Conservation (phyloP, 1,139 yeast species). For the Saccharomyces hybrid region DNA sequence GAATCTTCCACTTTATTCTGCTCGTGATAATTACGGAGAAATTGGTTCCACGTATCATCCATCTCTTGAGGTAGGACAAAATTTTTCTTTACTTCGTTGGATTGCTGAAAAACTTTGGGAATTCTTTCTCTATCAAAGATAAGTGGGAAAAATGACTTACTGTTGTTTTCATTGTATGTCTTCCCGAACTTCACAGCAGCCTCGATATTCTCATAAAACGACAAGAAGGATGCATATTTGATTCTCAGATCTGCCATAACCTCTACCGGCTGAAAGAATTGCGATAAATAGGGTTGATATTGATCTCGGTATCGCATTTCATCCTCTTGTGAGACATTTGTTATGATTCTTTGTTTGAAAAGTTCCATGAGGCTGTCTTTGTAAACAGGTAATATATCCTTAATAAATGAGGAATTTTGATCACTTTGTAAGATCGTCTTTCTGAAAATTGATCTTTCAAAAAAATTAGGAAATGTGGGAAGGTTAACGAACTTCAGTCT, state of each 20-base stretch:
- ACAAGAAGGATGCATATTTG: neutral
- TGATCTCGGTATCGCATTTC: neutral
- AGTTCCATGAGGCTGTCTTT: neutral
- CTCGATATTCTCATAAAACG: neutral
- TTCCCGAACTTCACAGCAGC: neutral
- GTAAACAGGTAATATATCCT: neutral
- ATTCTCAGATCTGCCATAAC: neutral
- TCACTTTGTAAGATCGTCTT: neutral
- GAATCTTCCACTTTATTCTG: conserved; percentile 13
- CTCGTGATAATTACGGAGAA: conserved; percentile 3
- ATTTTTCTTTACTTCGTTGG: conserved; percentile 4
- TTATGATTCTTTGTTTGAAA: neutral
- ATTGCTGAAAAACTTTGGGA: conserved; percentile 14
- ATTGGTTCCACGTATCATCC: conserved; percentile 24
- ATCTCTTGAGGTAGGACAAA: conserved; percentile 16
- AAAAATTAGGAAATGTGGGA: neutral
- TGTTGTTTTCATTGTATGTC: neutral
- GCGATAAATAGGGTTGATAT: neutral
- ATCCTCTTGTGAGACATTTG: neutral
- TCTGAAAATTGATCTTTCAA: neutral
- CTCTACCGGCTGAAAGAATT: neutral
- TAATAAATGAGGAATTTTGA: neutral
- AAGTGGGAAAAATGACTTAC: conserved; percentile 9
- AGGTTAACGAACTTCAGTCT: neutral
- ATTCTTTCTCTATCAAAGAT: conserved; percentile 19